Conservation (phyloP, 306 rosid species). For the Trifolium pratense region DNA sequence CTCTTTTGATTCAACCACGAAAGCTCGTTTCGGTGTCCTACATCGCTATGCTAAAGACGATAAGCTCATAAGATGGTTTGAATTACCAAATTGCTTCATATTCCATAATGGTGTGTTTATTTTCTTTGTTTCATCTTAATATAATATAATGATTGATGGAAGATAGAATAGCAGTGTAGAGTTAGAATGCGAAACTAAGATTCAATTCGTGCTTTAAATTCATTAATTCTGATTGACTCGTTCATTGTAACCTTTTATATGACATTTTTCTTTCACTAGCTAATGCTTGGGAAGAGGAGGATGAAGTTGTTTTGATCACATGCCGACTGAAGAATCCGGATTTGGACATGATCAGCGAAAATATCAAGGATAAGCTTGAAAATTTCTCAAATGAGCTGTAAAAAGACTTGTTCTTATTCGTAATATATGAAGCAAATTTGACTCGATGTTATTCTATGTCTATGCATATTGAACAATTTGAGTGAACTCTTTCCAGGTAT, state of each 20-base stretch:
- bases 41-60: conserved; percentile 95
- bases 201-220: conserved; percentile 23
- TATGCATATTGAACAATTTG: conserved; percentile 9
- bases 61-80: conserved; percentile 82
- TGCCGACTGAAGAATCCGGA: conserved; percentile 79
- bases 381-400: conserved; percentile 82
- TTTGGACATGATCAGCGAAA: conserved; percentile 70
- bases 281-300: conserved; percentile 99
- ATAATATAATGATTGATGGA: conserved; percentile 1
- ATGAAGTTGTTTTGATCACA: conserved; percentile 89
- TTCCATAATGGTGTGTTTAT: conserved; percentile 81
- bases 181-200: conserved; percentile 8
- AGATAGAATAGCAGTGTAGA: neutral
- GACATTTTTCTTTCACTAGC: conserved; percentile 48
- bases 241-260: conserved; percentile 39
- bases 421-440: conserved; percentile 25
- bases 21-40: conserved; percentile 90
- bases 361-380: conserved; percentile 74
- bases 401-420: conserved; percentile 30
- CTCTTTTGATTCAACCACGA: conserved; percentile 82
- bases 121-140: conserved; percentile 23
- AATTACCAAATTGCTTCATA: conserved; percentile 96
- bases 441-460: conserved; percentile 21
- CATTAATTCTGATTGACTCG: conserved; percentile 6
- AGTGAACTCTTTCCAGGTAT: conserved; percentile 56